Evolutionary conservation across 225 moss, liverwort and hornwort genomes (phyloP).

Genomic region (Anthoceros angustus): DNA sequence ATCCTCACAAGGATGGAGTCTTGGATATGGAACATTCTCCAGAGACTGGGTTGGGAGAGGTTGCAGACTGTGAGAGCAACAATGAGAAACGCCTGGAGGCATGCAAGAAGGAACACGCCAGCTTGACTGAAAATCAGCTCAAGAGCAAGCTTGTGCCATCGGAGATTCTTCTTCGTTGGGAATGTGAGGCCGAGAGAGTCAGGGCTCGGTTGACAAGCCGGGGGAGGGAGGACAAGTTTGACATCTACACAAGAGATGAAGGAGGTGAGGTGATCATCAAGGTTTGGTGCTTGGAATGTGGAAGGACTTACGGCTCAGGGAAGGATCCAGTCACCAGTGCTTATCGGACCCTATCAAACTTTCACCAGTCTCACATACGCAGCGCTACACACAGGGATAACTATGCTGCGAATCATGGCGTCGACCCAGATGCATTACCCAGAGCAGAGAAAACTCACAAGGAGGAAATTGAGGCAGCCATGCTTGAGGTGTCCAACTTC

Average conservation of each 20-base stretch:
- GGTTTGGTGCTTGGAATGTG: neutral
- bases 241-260: constrained; percentile 4
- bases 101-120: neutral
- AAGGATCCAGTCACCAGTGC: neutral
- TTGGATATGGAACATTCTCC: neutral
- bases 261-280: constrained; percentile 3
- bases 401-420: constrained; percentile 1
- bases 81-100: neutral
- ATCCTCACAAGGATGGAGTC: neutral
- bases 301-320: neutral
- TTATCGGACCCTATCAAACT: neutral
- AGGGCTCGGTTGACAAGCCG: neutral
- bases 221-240: constrained; percentile 4
- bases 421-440: neutral
- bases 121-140: neutral
- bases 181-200: constrained; percentile 1
- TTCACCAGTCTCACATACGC: constrained; percentile 1
- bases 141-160: neutral
- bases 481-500: constrained; percentile 6
- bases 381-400: constrained; percentile 3
- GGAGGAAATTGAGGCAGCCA: neutral
- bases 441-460: neutral
- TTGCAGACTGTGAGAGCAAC: constrained; percentile 3
- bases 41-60: neutral
- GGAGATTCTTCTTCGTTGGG: neutral